A percentile compares a stretch with the other conserved stretches of the same genome.
Conservation (phyloP, 495 filamentous ascomycete genomes). For the Haplographium delicatum region DNA sequence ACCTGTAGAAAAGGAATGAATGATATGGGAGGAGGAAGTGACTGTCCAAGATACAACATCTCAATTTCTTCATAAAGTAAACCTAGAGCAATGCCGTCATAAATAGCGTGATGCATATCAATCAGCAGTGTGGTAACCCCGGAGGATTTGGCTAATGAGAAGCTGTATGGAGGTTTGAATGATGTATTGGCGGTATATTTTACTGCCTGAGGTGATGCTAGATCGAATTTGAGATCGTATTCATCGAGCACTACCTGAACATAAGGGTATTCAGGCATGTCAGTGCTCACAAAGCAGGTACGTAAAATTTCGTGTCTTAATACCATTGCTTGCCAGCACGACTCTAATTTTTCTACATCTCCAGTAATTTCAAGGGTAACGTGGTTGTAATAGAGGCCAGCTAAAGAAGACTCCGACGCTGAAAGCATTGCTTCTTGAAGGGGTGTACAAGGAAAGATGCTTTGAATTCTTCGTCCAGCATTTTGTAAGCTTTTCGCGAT, state of each 20-base stretch:
- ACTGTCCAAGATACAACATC: constrained; percentile 34
- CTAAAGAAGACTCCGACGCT: constrained; percentile 11
- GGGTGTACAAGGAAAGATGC: constrained; percentile 71
- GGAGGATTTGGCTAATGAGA: constrained; percentile 22
- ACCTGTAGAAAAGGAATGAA: constrained; percentile 46
- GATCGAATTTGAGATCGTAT: constrained; percentile 11
- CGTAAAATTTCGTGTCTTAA: constrained; percentile 55
- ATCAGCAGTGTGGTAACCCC: constrained; percentile 37
- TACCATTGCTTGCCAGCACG: constrained; percentile 44
- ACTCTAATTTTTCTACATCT: constrained; percentile 33
- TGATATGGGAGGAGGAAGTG: constrained; percentile 37
- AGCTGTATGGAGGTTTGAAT: constrained; percentile 28
- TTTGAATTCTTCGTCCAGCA: constrained; percentile 35
- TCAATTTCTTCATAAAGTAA: constrained; percentile 63
- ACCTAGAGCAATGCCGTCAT: constrained; percentile 69
- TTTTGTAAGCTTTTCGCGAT: constrained; percentile 30
- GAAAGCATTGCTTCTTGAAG: constrained; percentile 76
- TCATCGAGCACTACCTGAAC: constrained; percentile 48
- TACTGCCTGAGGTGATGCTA: background rate
- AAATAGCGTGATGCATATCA: constrained; percentile 75
- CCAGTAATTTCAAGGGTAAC: constrained; percentile 43
- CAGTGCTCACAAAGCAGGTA: constrained; percentile 51
- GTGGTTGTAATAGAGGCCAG: constrained; percentile 49
- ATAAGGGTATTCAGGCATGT: constrained; percentile 43
- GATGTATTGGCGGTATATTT: background rate